Conservation (phyloP, 2,329 filamentous ascomycete species). For the Colletotrichum eremochloae region DNA sequence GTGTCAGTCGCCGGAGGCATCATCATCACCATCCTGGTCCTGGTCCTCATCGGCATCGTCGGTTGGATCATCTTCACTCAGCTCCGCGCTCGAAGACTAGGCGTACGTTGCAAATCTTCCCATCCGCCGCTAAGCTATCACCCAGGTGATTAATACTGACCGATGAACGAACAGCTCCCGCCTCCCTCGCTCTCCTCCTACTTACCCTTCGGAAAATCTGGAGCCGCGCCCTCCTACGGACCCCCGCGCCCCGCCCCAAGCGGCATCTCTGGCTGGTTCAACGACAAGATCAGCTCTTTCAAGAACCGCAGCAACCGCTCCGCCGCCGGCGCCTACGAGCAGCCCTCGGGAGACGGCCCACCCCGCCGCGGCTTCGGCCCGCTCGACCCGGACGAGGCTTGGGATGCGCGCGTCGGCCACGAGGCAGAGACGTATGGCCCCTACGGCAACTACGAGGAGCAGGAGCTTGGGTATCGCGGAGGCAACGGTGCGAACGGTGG, state of each 20-base stretch:
- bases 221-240: slow-evolving; percentile 59
- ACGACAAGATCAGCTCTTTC: slow-evolving; percentile 73
- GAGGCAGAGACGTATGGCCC: slow-evolving; percentile 75
- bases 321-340: slow-evolving; percentile 80
- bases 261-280: slow-evolving; percentile 80
- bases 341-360: slow-evolving; percentile 57
- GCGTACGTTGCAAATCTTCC: slow-evolving; percentile 61
- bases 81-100: slow-evolving; percentile 78
- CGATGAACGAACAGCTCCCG: slow-evolving; percentile 66
- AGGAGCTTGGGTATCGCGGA: slow-evolving; percentile 72
- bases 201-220: slow-evolving; percentile 75
- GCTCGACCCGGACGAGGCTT: slow-evolving; percentile 86
- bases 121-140: neutral
- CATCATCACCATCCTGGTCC: slow-evolving; percentile 78
- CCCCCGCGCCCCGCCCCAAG: slow-evolving; percentile 68
- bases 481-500: slow-evolving; percentile 54
- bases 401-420: slow-evolving; percentile 83
- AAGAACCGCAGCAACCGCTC: slow-evolving; percentile 75
- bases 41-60: slow-evolving; percentile 67
- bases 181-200: slow-evolving; percentile 76
- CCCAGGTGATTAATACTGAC: slow-evolving; percentile 12
- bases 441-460: slow-evolving; percentile 79
- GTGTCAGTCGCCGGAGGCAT: slow-evolving; percentile 74
- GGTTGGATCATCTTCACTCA: slow-evolving; percentile 81
- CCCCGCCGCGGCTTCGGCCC: slow-evolving; percentile 72